Percentiles rank a stretch among this genome's conserved stretches.
phyloP scores from a whole-genome alignment of 148 eudicot species.

The Chenopodium suecicum region DNA sequence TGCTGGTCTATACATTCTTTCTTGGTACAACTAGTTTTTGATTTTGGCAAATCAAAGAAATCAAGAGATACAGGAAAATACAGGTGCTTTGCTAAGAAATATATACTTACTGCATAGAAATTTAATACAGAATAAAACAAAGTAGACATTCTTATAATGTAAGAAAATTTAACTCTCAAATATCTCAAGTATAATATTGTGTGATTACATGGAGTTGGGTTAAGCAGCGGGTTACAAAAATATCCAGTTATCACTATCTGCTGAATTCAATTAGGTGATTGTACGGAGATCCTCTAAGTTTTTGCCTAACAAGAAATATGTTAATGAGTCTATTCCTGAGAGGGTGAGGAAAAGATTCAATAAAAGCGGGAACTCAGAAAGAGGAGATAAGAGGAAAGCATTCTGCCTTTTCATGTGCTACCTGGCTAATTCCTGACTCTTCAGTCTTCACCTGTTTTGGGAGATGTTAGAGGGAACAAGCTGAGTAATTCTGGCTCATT shows the following conservation, averaged over 20 bases:
- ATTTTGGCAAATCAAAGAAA: neutral
- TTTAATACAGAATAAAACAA: neutral
- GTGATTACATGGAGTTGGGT: slow-evolving; percentile 12
- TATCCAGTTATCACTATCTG: neutral
- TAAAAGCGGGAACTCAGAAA: neutral
- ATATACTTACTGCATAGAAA: neutral
- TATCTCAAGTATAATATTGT: slow-evolving; percentile 7
- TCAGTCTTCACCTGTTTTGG: slow-evolving; percentile 10
- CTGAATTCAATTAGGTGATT: slow-evolving; percentile 6
- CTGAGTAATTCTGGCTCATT: slow-evolving; percentile 41
- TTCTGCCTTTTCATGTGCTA: slow-evolving; percentile 13
- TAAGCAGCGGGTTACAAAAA: slow-evolving; percentile 11
- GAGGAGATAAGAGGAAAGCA: neutral
- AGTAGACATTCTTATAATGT: neutral
- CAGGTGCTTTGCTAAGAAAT: neutral
- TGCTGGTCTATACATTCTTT: neutral
- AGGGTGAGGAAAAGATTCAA: neutral
- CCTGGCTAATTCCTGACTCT: neutral
- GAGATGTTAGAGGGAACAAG: slow-evolving; percentile 44
- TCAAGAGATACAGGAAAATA: neutral
- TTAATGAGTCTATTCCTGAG: neutral
- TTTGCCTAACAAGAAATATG: neutral
- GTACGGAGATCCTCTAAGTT: neutral
- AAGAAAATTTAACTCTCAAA: neutral
- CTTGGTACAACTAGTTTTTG: neutral